phyloP scores from a whole-genome alignment of 352 stramenopile species.

The Phytophthora pinifolia region DNA sequence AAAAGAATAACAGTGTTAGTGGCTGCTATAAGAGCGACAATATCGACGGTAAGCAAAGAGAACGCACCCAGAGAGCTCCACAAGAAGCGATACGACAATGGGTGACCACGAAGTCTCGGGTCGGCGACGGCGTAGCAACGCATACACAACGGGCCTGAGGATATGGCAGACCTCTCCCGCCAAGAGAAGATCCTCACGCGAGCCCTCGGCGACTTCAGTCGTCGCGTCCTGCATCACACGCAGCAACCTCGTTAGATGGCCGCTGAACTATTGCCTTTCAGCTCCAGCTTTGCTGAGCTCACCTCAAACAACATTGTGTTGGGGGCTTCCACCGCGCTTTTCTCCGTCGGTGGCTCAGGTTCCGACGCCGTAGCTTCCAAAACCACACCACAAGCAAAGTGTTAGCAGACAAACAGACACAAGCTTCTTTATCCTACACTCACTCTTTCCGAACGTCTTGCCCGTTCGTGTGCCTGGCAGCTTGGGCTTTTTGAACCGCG shows the following conservation, averaged over 20 bases:
- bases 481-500: constrained; percentile 66
- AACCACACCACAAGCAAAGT: constrained; percentile 3
- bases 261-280: neutral
- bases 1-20: constrained; percentile 10
- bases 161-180: constrained; percentile 78
- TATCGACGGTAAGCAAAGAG: neutral
- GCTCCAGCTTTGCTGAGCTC: neutral
- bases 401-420: neutral
- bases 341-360: constrained; percentile 23
- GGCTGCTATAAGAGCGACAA: neutral
- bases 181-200: constrained; percentile 52
- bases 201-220: constrained; percentile 32
- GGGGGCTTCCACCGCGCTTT: constrained; percentile 19
- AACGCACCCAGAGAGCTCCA: constrained; percentile 62
- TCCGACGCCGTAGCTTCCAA: constrained; percentile 28
- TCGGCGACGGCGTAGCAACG: constrained; percentile 59
- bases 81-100: constrained; percentile 50
- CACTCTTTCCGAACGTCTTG: constrained; percentile 67
- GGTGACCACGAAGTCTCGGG: constrained; percentile 63
- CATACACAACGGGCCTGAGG: constrained; percentile 71
- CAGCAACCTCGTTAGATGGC: no score
- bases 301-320: constrained; percentile 68
- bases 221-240: constrained; percentile 46
- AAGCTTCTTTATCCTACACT: constrained; percentile 3
- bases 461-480: constrained; percentile 60